These are phyloP conservation scores for Cardamine chenopodiifolia DNA, from an alignment of 345 rosid genomes.

Conservation along the genomic window DNA sequence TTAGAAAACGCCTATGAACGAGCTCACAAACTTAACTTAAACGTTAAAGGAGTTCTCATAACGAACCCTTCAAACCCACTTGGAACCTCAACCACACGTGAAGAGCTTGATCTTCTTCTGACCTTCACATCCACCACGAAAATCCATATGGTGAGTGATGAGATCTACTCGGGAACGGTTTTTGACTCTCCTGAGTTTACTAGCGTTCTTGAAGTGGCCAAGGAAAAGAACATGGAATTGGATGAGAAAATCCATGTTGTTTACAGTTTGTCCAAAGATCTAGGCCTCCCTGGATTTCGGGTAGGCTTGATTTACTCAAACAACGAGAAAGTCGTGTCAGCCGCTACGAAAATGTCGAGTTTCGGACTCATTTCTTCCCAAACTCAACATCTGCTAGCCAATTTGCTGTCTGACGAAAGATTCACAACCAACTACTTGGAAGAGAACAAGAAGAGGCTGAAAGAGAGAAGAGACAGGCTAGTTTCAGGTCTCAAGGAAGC, in stretches of 20 bases:
- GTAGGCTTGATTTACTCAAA: conserved; percentile 81
- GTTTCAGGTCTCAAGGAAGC: conserved; percentile 60
- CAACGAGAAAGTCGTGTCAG: conserved; percentile 57
- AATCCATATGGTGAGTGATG: conserved; percentile 78
- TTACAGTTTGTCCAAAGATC: conserved; percentile 81
- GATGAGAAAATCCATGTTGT: conserved; percentile 64
- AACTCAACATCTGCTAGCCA: conserved; percentile 66
- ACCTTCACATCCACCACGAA: conserved; percentile 50
- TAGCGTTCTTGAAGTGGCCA: conserved; percentile 61
- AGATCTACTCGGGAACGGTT: conserved; percentile 77
- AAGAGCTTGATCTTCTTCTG: conserved; percentile 60
- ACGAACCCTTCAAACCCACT: conserved; percentile 94
- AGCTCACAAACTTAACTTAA: conserved; percentile 55
- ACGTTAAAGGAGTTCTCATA: conserved; percentile 68
- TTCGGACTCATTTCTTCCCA: conserved; percentile 88
- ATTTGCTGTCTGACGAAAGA: conserved; percentile 61
- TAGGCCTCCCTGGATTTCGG: conserved; percentile 89
- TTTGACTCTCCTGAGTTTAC: conserved; percentile 60
- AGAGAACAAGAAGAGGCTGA: conserved; percentile 63
- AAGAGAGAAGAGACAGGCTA: conserved; percentile 52
- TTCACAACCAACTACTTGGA: conserved; percentile 58
- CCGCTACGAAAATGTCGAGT: conserved; percentile 91
- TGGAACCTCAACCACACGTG: conserved; percentile 67
- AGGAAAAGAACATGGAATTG: conserved; percentile 42
- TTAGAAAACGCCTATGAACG: conserved; percentile 66